Evolutionary conservation across 805 yeast genomes (phyloP), one percentile per base, ranked within the genome.

Genomic region (Ogataea paraovalis): DNA sequence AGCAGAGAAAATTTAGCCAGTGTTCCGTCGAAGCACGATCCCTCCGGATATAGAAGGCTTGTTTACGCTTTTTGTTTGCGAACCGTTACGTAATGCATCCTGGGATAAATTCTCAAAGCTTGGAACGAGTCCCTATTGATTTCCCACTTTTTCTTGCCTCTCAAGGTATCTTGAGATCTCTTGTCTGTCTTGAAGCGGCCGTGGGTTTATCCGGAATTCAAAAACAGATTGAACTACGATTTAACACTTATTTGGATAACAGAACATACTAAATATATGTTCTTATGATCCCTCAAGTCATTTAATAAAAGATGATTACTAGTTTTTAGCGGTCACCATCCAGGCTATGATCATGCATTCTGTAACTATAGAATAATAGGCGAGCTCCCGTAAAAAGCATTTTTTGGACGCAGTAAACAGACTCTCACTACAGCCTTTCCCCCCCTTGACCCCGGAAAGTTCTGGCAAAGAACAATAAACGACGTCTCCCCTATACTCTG

Each of bases 391-490:
- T n/a, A n/a, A n/a, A n/a, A n/a, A n/a, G n/a, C n/a, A n/a, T n/a
- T n/a, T n/a, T n/a, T n/a, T n/a, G n/a, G n/a, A n/a, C 28, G 28
- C 28, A 25, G 28, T 10, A 25, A 25, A 25, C 28, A 25, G 28
- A 25, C n/a, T n/a, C n/a, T 25, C 28, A 25, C 28, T 25, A 7
- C 6, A 25, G 28, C 6, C 6, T 7, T 34, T 30, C 30, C 19
- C 12, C 21, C 25, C 34, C 48, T 44, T 12, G 21, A 20, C 34
- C 38, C 22, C 34, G 14, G 44, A 33, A 42, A 14, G 18, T 19
- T 18, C 12, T 20, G 19, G 19, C 4, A 16, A 18, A 18, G 20
- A 34, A 34, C 38, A 34, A 34, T 34, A 18, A 34, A 10, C 19
- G 19, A 34, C 6, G 28, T 18, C 38, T 34, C 38, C 20, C 16